Conservation (phyloP, 2,329 filamentous ascomycete genomes). For the Botryotinia convoluta region DNA sequence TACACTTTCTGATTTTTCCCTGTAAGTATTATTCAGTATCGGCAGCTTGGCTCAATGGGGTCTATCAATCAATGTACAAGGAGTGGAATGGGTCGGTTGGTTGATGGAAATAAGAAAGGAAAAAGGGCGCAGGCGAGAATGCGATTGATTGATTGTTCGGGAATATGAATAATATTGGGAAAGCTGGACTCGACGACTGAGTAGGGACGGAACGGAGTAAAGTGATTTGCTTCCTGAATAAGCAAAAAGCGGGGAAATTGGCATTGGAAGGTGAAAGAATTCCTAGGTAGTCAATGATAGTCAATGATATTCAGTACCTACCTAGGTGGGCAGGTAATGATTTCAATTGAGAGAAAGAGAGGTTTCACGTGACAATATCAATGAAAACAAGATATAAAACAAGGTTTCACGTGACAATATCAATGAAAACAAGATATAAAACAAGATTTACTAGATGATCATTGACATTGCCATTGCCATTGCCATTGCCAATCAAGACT, state of each 20-base stretch:
- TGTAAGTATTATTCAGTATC: background rate
- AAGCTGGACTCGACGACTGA: background rate
- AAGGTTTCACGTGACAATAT: background rate
- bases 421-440: too few relatives aligned
- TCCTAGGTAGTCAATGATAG: too few relatives aligned
- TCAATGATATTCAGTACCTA: too few relatives aligned
- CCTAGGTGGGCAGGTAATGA: background rate
- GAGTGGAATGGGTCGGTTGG: conserved; percentile 29
- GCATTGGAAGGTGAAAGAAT: background rate
- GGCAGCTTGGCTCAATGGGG: background rate
- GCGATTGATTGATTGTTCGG: conserved; percentile 21
- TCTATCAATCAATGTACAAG: background rate
- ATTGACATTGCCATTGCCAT: too few relatives aligned
- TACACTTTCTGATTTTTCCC: background rate
- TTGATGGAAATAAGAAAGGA: conserved; percentile 37
- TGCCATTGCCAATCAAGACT: background rate
- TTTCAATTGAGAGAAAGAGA: background rate
- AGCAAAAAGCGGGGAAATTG: background rate
- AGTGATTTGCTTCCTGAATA: background rate
- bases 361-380: background rate
- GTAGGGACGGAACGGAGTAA: background rate
- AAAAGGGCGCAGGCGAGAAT: background rate
- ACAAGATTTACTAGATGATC: too few relatives aligned
- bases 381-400: too few relatives aligned
- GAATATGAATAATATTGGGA: conserved; percentile 22